Evolutionary conservation across 768 basidiomycete species (phyloP).

Genomic region (Obba rivulosa): DNA sequence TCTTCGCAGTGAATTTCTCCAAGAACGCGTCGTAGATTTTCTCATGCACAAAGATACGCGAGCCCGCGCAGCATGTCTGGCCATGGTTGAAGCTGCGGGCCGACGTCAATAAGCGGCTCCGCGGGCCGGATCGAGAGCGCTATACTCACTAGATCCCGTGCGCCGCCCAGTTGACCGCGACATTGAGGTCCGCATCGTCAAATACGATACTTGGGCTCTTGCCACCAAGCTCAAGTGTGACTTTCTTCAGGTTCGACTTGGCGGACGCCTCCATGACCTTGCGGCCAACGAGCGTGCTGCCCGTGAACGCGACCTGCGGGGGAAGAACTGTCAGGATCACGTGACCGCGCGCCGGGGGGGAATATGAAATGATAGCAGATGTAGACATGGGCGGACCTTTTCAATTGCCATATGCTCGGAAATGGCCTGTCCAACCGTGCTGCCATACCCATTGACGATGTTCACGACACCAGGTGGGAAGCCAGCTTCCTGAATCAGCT

Average conservation of each 20-base stretch:
- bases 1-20: conserved; percentile 46
- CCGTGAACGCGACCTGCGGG: conserved; percentile 57
- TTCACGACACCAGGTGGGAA: conserved; percentile 62
- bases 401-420: conserved; percentile 49
- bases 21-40: conserved; percentile 77
- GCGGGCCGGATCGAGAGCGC: background rate
- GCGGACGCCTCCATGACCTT: conserved; percentile 56
- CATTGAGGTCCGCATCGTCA: conserved; percentile 53
- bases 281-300: conserved; percentile 57
- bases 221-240: conserved; percentile 68
- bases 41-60: conserved; percentile 77
- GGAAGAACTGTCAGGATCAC: too few relatives aligned
- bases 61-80: conserved; percentile 76
- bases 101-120: background rate
- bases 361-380: conserved; percentile 1
- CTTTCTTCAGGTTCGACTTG: conserved; percentile 59
- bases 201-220: conserved; percentile 59
- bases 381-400: conserved; percentile 30
- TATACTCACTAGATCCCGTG: conserved; percentile 53
- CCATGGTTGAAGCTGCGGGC: conserved; percentile 59
- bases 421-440: conserved; percentile 53
- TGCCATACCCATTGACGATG: conserved; percentile 50
- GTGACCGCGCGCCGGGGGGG: background rate
- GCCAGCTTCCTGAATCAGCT: conserved; percentile 49
- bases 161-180: conserved; percentile 51